Percentiles rank a stretch among this genome's conserved stretches.
Evolutionary conservation across 768 basidiomycete genomes (phyloP).

Genomic region (Lactarius quietus): DNA sequence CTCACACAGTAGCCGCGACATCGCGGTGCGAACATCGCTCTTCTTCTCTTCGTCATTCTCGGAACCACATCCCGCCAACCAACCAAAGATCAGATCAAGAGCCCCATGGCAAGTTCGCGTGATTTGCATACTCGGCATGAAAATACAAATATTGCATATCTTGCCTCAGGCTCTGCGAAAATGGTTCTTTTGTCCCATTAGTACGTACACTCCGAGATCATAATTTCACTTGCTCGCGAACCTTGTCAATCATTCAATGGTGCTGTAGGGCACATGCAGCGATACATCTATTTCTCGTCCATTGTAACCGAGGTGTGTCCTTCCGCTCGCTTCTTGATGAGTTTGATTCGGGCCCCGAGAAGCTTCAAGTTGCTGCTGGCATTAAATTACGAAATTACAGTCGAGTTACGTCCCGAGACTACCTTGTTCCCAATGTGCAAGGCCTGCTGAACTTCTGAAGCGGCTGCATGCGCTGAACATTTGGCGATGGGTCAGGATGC

Average conservation of each 20-base stretch:
- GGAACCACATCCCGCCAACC: neutral
- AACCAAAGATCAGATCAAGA: neutral
- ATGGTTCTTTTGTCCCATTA: neutral
- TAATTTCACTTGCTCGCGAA: neutral
- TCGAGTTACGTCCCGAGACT: neutral
- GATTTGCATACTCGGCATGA: neutral
- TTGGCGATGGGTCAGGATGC: neutral
- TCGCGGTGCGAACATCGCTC: constrained; percentile 7
- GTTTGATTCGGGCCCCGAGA: neutral
- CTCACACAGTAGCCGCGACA: neutral
- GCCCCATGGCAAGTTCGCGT: neutral
- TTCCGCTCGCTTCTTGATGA: neutral
- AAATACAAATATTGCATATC: neutral
- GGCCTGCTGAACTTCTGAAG: neutral
- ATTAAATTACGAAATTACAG: neutral
- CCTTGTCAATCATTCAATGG: neutral
- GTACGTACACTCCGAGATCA: neutral
- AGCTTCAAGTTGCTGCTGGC: neutral
- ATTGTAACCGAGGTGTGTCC: neutral
- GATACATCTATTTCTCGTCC: neutral
- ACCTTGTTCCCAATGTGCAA: neutral
- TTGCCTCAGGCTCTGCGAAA: neutral
- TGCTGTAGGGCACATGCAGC: neutral
- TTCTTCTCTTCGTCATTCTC: neutral
- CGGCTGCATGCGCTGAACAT: neutral